These are phyloP conservation scores for Poterioochromonas sp. DNA, from an alignment of 352 stramenopile species.

Conservation along the genomic window DNA sequence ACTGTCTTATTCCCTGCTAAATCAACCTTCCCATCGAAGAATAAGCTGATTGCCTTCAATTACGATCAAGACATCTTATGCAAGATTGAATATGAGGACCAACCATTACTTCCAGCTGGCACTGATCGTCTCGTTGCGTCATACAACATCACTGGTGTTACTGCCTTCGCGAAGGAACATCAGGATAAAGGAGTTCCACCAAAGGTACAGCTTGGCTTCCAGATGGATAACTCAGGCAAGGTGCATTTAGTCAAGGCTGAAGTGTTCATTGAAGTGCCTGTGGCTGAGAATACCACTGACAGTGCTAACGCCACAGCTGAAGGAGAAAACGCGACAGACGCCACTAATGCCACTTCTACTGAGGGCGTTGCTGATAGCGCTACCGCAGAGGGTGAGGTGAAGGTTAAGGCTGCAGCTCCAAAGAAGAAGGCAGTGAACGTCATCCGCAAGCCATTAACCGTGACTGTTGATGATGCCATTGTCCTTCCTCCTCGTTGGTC, in stretches of 20 bases:
- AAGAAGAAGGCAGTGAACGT: slow-evolving; percentile 49
- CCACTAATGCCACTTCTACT: neutral
- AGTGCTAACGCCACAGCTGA: slow-evolving; percentile 27
- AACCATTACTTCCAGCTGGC: slow-evolving; percentile 58
- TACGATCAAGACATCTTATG: slow-evolving; percentile 77
- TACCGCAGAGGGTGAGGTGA: slow-evolving; percentile 48
- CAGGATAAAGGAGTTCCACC: slow-evolving; percentile 69
- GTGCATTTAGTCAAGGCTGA: slow-evolving; percentile 79
- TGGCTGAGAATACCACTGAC: slow-evolving; percentile 37
- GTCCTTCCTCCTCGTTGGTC: slow-evolving; percentile 40
- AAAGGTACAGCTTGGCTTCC: slow-evolving; percentile 86
- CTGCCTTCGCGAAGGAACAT: slow-evolving; percentile 71
- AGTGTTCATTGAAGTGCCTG: slow-evolving; percentile 59
- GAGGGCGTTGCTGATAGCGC: slow-evolving; percentile 15
- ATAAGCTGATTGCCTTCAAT: slow-evolving; percentile 88
- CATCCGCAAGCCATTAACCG: slow-evolving; percentile 10
- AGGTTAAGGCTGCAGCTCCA: slow-evolving; percentile 62
- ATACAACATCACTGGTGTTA: slow-evolving; percentile 83
- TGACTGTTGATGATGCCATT: slow-evolving; percentile 44
- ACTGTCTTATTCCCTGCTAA: slow-evolving; percentile 71
- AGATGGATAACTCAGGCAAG: slow-evolving; percentile 79
- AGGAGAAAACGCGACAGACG: neutral
- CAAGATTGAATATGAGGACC: slow-evolving; percentile 73
- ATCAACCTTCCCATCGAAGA: slow-evolving; percentile 65
- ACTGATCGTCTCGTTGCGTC: slow-evolving; percentile 61